Conservation (phyloP, 805 yeast species). For the Cephaloascus albidus region DNA sequence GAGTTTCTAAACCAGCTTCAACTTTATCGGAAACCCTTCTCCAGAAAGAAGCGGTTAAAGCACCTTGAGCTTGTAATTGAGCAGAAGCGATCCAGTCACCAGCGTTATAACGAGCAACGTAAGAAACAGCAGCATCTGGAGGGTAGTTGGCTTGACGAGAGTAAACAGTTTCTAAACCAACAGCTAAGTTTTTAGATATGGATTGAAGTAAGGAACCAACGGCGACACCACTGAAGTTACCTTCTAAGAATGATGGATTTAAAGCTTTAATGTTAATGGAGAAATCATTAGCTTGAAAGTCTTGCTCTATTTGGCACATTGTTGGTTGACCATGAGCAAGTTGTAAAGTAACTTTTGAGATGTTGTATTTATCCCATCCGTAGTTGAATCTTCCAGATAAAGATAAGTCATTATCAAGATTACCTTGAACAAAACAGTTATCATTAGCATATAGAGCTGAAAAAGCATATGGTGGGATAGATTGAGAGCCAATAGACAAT, state of each 20-base stretch:
- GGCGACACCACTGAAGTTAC: constrained; percentile 81
- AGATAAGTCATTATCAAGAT: constrained; percentile 77
- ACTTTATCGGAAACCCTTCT: constrained; percentile 86
- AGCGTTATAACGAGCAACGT: constrained; percentile 82
- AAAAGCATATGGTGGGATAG: constrained; percentile 84
- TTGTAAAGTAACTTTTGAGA: constrained; percentile 82
- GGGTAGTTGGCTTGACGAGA: constrained; percentile 64
- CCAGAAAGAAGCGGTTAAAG: constrained; percentile 85
- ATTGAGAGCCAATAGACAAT: constrained; percentile 77
- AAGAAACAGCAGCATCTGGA: constrained; percentile 86
- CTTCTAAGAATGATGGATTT: constrained; percentile 75
- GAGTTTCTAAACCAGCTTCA: constrained; percentile 90
- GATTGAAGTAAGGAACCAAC: constrained; percentile 89
- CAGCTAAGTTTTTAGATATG: constrained; percentile 69
- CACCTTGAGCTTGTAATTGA: constrained; percentile 89
- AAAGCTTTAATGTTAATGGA: constrained; percentile 83
- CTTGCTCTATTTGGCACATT: constrained; percentile 95
- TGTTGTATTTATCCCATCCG: constrained; percentile 74
- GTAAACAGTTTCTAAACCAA: constrained; percentile 91
- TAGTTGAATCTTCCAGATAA: constrained; percentile 85
- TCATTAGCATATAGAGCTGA: constrained; percentile 86
- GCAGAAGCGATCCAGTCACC: constrained; percentile 92
- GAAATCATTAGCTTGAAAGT: constrained; percentile 82
- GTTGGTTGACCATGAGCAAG: constrained; percentile 82
- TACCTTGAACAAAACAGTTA: constrained; percentile 80